Percentiles rank a stretch among this genome's conserved stretches.
Conservation (phyloP, 768 basidiomycete genomes). For the Rhodocollybia butyracea region DNA sequence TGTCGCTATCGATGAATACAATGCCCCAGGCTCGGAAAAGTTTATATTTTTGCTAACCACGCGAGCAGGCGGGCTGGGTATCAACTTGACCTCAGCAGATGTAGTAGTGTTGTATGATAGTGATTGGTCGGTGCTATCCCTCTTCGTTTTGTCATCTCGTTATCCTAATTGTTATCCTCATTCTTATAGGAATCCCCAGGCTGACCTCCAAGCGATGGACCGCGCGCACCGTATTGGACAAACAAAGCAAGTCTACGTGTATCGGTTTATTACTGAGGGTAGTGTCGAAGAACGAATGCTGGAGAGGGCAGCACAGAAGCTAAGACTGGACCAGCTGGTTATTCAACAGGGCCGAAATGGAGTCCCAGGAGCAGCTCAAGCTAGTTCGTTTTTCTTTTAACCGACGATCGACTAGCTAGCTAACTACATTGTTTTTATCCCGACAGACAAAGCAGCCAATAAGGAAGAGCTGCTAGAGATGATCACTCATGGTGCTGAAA, state of each 20-base stretch:
- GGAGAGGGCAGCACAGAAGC: conserved; percentile 92
- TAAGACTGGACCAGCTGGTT: conserved; percentile 91
- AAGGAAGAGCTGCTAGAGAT: conserved; percentile 98
- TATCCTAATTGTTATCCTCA: not conserved
- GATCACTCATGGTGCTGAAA: conserved; percentile 97
- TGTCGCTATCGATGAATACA: conserved; percentile 94
- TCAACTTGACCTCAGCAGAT: conserved; percentile 94
- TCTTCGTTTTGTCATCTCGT: not conserved
- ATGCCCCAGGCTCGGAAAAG: conserved; percentile 89
- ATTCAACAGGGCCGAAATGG: conserved; percentile 86
- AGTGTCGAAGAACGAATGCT: conserved; percentile 96
- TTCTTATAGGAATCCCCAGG: conserved; percentile 88
- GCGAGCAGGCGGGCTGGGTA: conserved; percentile 94
- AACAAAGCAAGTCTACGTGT: conserved; percentile 96
- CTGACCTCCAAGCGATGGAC: conserved; percentile 98
- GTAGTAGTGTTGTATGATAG: conserved; percentile 94
- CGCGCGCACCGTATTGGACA: conserved; percentile 96
- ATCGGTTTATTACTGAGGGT: conserved; percentile 93
- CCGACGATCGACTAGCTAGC: not conserved
- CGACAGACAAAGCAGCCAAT: conserved; percentile 76
- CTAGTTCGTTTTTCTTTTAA: not conserved
- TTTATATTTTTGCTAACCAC: conserved; percentile 97
- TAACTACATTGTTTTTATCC: conserved; percentile 1
- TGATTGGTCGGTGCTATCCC: conserved; percentile 81
- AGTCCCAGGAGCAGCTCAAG: conserved; percentile 74